Base-by-base conservation (phyloP, 176 grass and related monocot species). In the Oropetium thomaeum region DNA sequence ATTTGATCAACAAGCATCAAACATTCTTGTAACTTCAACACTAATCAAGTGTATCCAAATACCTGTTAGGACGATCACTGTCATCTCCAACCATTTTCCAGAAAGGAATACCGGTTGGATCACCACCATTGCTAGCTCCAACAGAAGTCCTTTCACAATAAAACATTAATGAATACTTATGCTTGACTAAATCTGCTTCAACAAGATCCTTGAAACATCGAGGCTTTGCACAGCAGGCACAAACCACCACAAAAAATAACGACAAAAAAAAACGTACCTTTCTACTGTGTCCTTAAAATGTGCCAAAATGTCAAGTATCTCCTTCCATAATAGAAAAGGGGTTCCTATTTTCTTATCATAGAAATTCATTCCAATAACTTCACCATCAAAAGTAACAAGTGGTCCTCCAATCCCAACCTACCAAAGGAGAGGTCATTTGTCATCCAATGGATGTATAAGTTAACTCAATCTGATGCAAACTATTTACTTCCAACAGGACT, bases 321-420 rank as follows among this genome's bases (percentile, higher is more conserved):
- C 17, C 5, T 53, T 8, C 43, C 68, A 30, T 52, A 40, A 40
- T 12, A 82, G 6, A 37, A 42, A 74, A 5, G 70, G 60, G 17
- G 70, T 55, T 42, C 49, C 61, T 74, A 74, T 44, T 57, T 82
- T 52, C 35, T 17, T 82, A 19, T 66, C 79, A 44, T 82, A 53
- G 49, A 53, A 53, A n/a, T 53, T 53, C 49, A 71, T 81, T 22
- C 67, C 67, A 52, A 63, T 2, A 30, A 81, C 4, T 72, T 70
- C 20, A 51, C 70, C 80, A 1, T 65, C 38, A 8, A 55, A 43
- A 15, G 31, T 5, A 57, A 82, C 4, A 72, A 73, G 35, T 19
- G 79, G 69, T 5, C 78, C 53, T 39, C 67, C 78, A 35, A 81
- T 81, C 51, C 62, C 80, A 59, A 19, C 79, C 79, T 81, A 81